Conservation (phyloP, 768 basidiomycete genomes). For the Xerocomus brunneocitrinus region DNA sequence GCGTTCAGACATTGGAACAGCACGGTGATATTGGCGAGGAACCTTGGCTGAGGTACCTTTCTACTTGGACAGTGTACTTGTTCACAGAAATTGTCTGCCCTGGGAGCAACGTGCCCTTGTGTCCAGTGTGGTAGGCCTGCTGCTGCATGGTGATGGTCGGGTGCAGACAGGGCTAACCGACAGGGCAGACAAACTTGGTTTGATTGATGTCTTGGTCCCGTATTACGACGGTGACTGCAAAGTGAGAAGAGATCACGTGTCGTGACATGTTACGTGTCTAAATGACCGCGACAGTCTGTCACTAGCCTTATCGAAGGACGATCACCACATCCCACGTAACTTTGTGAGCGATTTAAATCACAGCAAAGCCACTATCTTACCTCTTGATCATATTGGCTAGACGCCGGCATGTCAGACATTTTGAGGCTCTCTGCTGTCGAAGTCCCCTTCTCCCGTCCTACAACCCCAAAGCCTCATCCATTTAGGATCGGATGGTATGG, state of each 20-base stretch:
- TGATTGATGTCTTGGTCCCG: background rate
- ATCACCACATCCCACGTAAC: background rate
- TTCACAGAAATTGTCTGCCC: slow-evolving; percentile 90
- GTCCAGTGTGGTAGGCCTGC: slow-evolving; percentile 38
- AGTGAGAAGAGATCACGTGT: slow-evolving; percentile 13
- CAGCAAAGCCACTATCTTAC: background rate
- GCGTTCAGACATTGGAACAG: slow-evolving; percentile 9
- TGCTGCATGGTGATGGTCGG: slow-evolving; percentile 32
- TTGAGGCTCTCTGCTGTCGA: slow-evolving; percentile 5
- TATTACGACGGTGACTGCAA: background rate
- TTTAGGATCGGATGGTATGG: slow-evolving; percentile 43
- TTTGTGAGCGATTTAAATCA: background rate
- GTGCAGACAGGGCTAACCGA: slow-evolving; percentile 3
- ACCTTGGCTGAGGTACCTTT: slow-evolving; percentile 96
- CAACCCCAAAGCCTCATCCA: slow-evolving; percentile 41
- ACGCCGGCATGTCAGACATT: background rate
- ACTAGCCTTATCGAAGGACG: too few relatives aligned
- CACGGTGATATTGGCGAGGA: slow-evolving; percentile 12
- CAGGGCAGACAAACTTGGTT: slow-evolving; percentile 3
- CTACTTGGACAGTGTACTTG: slow-evolving; percentile 86
- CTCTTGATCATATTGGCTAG: background rate
- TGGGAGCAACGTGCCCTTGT: slow-evolving; percentile 67
- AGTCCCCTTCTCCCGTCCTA: slow-evolving; percentile 56
- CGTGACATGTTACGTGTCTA: background rate
- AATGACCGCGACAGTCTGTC: background rate